Percentiles rank a stretch among this genome's conserved stretches.
These are phyloP conservation scores for Irpex rosettiformis DNA, from an alignment of 1,284 basidiomycete genomes.

Conservation along the genomic window DNA sequence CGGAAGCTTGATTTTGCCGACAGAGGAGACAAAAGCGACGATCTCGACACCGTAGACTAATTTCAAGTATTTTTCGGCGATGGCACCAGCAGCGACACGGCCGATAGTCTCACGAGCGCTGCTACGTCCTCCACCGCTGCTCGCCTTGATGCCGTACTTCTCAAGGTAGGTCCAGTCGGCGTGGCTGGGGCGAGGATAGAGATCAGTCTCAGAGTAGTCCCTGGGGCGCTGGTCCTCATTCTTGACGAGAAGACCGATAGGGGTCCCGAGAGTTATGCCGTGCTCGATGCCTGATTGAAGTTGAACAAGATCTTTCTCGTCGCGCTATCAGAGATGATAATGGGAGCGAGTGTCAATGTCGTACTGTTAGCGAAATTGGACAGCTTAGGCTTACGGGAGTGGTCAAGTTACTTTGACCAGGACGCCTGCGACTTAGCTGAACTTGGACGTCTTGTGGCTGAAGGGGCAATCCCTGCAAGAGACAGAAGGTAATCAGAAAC, in stretches of 20 bases:
- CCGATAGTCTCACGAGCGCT: slow-evolving; percentile 97
- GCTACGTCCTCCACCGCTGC: slow-evolving; percentile 92
- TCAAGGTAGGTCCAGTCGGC: slow-evolving; percentile 98
- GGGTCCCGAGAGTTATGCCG: slow-evolving; percentile 95
- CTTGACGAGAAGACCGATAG: slow-evolving; percentile 92
- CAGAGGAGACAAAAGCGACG: slow-evolving; percentile 95
- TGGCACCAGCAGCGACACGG: slow-evolving; percentile 96
- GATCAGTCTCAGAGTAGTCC: slow-evolving; percentile 98
- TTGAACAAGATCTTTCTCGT: slow-evolving; percentile 95
- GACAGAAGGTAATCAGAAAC: background rate
- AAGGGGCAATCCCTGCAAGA: slow-evolving; percentile 75
- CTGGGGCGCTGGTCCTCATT: slow-evolving; percentile 99
- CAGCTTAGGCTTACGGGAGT: slow-evolving; percentile 87
- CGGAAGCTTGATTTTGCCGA: slow-evolving; percentile 89
- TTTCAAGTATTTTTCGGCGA: slow-evolving; percentile 95
- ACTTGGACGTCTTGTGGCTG: slow-evolving; percentile 84
- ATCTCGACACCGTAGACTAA: slow-evolving; percentile 90
- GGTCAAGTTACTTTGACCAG: slow-evolving; percentile 95
- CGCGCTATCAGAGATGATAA: slow-evolving; percentile 55
- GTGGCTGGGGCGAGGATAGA: slow-evolving; percentile 96
- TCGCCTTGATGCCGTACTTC: slow-evolving; percentile 97
- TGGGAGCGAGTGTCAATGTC: background rate
- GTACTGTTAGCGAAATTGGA: background rate
- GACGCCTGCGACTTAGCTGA: slow-evolving; percentile 89
- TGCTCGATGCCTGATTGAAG: slow-evolving; percentile 94